These are phyloP conservation scores for Aspergillus melleus DNA, from an alignment of 2,329 filamentous ascomycete species.

Conservation along the genomic window DNA sequence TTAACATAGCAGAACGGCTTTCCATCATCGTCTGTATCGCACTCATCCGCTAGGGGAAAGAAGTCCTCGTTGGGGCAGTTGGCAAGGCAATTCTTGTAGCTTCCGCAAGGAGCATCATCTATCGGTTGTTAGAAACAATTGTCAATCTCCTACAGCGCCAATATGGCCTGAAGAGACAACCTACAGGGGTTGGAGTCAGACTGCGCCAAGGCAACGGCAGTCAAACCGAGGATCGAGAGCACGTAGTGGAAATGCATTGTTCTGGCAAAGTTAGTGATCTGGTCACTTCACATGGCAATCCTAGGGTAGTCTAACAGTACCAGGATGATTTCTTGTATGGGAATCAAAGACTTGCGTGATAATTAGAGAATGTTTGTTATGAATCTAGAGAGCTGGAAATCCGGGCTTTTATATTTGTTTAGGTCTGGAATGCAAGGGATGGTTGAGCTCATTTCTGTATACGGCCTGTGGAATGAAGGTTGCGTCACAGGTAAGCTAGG, in stretches of 20 bases:
- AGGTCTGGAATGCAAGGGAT: background rate
- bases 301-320: background rate
- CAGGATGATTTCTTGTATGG: background rate
- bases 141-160: too few relatives aligned
- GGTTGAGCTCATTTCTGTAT: background rate
- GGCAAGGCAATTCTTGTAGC: slow-evolving; percentile 5
- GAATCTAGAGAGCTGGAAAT: background rate
- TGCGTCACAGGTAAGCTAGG: background rate
- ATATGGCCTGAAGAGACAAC: too few relatives aligned
- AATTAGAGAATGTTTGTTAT: too few relatives aligned
- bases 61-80: slow-evolving; percentile 11
- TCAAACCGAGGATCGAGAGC: background rate
- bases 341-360: too few relatives aligned
- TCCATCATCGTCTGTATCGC: slow-evolving; percentile 6
- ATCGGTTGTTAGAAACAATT: background rate
- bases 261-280: background rate
- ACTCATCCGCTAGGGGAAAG: slow-evolving; percentile 10
- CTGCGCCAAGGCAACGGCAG: background rate
- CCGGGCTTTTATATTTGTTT: background rate
- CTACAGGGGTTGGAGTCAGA: background rate
- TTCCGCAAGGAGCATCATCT: slow-evolving; percentile 11
- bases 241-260: background rate
- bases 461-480: background rate
- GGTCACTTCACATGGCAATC: background rate
- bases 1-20: slow-evolving; percentile 10